Conservation (phyloP, 371 early-diverging fungal genomes). For the Batkoa obscura region DNA sequence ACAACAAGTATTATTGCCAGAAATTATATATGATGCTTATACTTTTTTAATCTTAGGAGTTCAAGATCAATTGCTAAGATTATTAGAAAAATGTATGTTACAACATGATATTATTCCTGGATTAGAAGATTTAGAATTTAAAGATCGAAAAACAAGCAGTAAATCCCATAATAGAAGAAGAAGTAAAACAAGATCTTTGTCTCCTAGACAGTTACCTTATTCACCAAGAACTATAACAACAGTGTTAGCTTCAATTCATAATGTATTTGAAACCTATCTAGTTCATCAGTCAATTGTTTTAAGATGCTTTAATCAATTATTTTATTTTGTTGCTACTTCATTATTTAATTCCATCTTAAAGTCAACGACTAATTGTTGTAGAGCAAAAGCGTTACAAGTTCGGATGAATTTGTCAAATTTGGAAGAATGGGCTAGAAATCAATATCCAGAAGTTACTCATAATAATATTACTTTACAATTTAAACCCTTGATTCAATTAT, state of each 20-base stretch:
- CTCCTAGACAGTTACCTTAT: constrained; percentile 5
- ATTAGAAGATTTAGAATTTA: background rate
- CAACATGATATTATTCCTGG: background rate
- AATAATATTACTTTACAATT: constrained; percentile 16
- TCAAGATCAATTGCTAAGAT: background rate
- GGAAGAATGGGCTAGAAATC: constrained; percentile 62
- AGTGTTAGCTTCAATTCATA: constrained; percentile 32
- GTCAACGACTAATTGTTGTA: constrained; percentile 43
- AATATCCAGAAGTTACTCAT: constrained; percentile 18
- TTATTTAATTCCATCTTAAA: constrained; percentile 64
- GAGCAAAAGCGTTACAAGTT: constrained; percentile 62
- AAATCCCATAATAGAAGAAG: background rate
- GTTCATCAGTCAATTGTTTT: constrained; percentile 46
- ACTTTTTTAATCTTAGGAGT: background rate
- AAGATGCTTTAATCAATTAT: constrained; percentile 44
- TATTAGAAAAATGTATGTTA: background rate
- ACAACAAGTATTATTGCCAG: constrained; percentile 37
- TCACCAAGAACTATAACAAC: constrained; percentile 43
- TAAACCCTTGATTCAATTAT: constrained; percentile 47
- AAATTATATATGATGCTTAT: constrained; percentile 32
- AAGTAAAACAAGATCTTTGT: background rate
- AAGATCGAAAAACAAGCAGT: background rate
- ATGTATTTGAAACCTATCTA: constrained; percentile 29
- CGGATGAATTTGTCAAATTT: constrained; percentile 58
- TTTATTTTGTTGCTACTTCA: constrained; percentile 52